Base-by-base conservation (phyloP, 192 early-diverging fungal genomes). In the Backusella parvicylindrica region DNA sequence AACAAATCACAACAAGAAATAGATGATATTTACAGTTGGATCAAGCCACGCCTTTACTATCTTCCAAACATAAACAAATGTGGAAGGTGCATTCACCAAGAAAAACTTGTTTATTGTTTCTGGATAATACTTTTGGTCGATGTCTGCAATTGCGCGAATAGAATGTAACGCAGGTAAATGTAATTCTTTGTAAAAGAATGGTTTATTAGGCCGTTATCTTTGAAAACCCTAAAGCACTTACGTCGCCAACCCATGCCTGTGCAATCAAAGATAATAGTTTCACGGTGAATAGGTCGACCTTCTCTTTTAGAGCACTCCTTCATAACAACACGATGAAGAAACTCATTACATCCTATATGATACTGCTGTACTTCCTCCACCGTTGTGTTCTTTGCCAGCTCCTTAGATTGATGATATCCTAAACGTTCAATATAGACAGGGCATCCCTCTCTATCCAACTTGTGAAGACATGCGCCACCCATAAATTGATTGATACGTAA, bases 81-180 rank as follows among this genome's bases (percentile, higher is more conserved):
- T 89, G 70, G 85, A 89, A 7, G 97, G 97, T 68, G 95, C 92
- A 83, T 99, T 99, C 76, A 99, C 93, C 38, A 99, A 89, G 71
- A 91, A 98, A 69, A 97, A 93, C 75, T 92, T 94, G 76, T 93
- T 91, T 71, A 98, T 87, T 81, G 92, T 94, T 81, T 98, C 97
- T 11, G 97, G 97, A 72, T 99, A 99, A 75, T 95, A 93, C 67
- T 95, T 92, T 80, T 97, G 95, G 75, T 96, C 95, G 79, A 92
- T 91, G 38, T 92, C 87, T 28, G 93, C 88, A 63, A 98, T 89
- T 73, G 89, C 87, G 35, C 90, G 84, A 66, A 91, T 80, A 79
- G 90, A 89, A 40, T 89, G 87, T 49, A 93, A 77, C 12, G 88
- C 91, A 64, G 89, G 90, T 74, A 89, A 80, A 69, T 93, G 87